Base-by-base conservation (phyloP, 495 filamentous ascomycete species). In the Trichoderma erinaceum region DNA sequence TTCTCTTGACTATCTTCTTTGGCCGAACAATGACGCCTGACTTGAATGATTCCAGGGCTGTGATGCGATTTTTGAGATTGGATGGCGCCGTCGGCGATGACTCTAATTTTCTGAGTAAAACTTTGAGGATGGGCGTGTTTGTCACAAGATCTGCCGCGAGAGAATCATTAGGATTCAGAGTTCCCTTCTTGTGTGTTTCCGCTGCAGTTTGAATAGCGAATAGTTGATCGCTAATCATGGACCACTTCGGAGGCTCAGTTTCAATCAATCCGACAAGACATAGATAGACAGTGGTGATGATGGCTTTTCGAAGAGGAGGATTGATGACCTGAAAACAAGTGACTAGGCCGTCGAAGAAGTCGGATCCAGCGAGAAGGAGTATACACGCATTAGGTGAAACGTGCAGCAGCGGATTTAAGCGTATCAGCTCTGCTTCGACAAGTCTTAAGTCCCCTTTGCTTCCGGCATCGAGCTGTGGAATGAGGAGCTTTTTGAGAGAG, bases 321-420 rank as follows among this genome's bases (percentile, higher is more conserved):
- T 86, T 83, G 70, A 81, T 83, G 64, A 86, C 78, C 56, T 81
- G 84, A 75, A 90, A 96, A 65, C 85, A 85, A 69, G 81, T 84
- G 41, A 83, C 78, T 16, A 96, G 79, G 3, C 88, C 87, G 73
- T 97, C 93, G 15, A 96, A 73, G 71, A 93, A 93, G 75, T 97
- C 93, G 63, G 90, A 91, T 21, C 93, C 93, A 1, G 88, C 87
- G 75, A 96, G 83, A 63, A 96, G 87, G 71, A 88, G 87, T n/a
- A 74, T 73, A 16, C 83, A 84, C 35, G 80, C 75, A 5, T 83
- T 77, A 0, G 84, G 80, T 6, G 83, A 89, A 11, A 77, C 75
- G 66, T 82, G 79, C 4, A 90, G 75, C 1, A 90, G 75, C 63
- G 82, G 78, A 65, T 83, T 83, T 0, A 84, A 69, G 38, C 76